Conservation (phyloP, 352 stramenopile species). For the Phytophthora constricta region DNA sequence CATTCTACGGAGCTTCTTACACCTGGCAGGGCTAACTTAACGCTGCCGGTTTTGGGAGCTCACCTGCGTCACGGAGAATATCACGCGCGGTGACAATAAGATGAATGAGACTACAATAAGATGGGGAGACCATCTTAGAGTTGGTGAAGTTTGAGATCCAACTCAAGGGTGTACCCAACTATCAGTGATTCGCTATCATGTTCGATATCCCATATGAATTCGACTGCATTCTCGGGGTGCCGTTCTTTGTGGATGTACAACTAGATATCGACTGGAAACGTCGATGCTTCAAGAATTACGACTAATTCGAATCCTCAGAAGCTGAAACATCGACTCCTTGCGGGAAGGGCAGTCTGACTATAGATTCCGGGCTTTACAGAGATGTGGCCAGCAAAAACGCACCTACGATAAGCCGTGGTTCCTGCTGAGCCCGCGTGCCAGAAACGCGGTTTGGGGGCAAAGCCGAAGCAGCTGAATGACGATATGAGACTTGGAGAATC, state of each 20-base stretch:
- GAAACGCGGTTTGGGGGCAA: slow-evolving; percentile 10
- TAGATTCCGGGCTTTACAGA: slow-evolving; percentile 6
- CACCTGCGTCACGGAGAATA: no score
- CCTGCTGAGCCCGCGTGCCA: slow-evolving; percentile 13
- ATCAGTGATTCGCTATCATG: slow-evolving; percentile 1
- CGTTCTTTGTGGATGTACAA: slow-evolving; percentile 20
- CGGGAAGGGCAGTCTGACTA: slow-evolving; percentile 12
- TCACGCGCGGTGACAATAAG: slow-evolving; percentile 23
- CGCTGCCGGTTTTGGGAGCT: no score
- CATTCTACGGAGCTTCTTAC: no score
- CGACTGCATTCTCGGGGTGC: slow-evolving; percentile 10
- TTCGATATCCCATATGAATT: slow-evolving; percentile 4
- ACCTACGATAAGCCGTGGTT: slow-evolving; percentile 12
- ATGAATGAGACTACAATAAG: no score
- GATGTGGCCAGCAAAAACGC: slow-evolving; percentile 6
- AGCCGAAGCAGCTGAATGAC: slow-evolving; percentile 13
- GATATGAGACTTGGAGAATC: slow-evolving; percentile 8
- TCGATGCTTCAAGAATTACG: slow-evolving; percentile 12
- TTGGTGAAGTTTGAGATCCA: slow-evolving; percentile 8
- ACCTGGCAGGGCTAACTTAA: no score
- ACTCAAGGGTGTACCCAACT: neutral
- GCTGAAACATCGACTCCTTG: slow-evolving; percentile 6
- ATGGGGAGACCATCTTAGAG: slow-evolving; percentile 6
- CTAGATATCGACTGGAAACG: slow-evolving; percentile 13
- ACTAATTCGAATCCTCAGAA: slow-evolving; percentile 2